Evolutionary conservation across 2,329 filamentous ascomycete species (phyloP).

Genomic region (Graphiopsis chlorocephala): DNA sequence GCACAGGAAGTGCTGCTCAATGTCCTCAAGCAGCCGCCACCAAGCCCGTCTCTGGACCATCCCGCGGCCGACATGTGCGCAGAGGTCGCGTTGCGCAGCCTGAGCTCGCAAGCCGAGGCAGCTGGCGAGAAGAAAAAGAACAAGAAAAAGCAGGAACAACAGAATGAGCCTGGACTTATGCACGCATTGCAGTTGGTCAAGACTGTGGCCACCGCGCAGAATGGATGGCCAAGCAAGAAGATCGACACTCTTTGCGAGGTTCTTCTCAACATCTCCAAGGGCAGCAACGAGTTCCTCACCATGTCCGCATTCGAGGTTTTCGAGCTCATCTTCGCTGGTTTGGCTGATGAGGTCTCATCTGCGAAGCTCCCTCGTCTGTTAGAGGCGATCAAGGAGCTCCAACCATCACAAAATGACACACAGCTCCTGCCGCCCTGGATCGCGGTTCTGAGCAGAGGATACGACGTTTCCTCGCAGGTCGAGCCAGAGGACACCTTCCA

Average conservation of each 20-base stretch:
- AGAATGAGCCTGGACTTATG: constrained; percentile 70
- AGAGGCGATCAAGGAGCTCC: constrained; percentile 87
- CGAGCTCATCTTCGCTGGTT: constrained; percentile 90
- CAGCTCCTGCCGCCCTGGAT: constrained; percentile 96
- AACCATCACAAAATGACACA: constrained; percentile 88
- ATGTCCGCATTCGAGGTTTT: constrained; percentile 97
- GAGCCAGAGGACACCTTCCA: constrained; percentile 88
- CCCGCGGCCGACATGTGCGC: constrained; percentile 96
- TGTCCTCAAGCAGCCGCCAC: constrained; percentile 79
- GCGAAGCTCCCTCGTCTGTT: constrained; percentile 85
- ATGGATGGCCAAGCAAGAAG: constrained; percentile 94
- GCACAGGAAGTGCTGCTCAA: constrained; percentile 85
- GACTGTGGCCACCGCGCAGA: constrained; percentile 78
- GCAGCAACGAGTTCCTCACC: constrained; percentile 91
- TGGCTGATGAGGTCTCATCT: constrained; percentile 83
- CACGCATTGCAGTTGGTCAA: constrained; percentile 91
- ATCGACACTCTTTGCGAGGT: constrained; percentile 90
- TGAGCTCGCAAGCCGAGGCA: constrained; percentile 71
- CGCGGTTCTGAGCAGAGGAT: constrained; percentile 88
- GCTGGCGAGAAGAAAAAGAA: constrained; percentile 68
- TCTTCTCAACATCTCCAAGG: constrained; percentile 81
- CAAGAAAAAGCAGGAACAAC: constrained; percentile 53
- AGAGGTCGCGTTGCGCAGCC: constrained; percentile 77
- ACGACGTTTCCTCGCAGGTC: constrained; percentile 87
- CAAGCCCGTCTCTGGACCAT: constrained; percentile 88